A percentile compares a stretch with the other conserved stretches of the same genome.
phyloP scores from a whole-genome alignment of 2,329 filamentous ascomycete species.

The Pestalotiopsis sp. region DNA sequence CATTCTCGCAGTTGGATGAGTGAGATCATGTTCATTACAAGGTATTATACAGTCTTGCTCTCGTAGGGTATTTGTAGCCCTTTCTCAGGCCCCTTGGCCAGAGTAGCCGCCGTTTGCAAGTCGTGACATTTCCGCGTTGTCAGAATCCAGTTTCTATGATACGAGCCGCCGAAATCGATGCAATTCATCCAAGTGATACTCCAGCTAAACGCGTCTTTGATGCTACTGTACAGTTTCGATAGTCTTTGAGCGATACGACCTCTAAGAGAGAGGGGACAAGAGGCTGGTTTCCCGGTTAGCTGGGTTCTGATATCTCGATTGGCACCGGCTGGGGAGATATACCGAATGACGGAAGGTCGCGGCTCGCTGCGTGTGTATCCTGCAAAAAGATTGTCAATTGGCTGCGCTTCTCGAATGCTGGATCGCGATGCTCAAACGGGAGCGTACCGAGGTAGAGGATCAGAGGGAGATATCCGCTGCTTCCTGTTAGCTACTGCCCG shows the following conservation, averaged over 20 bases:
- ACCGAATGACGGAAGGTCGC: slow-evolving; percentile 71
- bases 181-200: neutral
- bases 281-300: slow-evolving; percentile 46
- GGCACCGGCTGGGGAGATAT: slow-evolving; percentile 24
- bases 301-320: neutral
- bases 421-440: neutral
- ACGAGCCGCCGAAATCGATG: neutral
- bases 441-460: slow-evolving; percentile 90
- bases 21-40: slow-evolving; percentile 15
- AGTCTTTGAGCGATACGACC: slow-evolving; percentile 11
- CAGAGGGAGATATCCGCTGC: slow-evolving; percentile 90
- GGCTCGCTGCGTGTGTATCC: slow-evolving; percentile 95
- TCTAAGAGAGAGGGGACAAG: slow-evolving; percentile 66
- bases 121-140: neutral
- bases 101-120: neutral
- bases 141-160: slow-evolving; percentile 7
- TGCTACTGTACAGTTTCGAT: slow-evolving; percentile 12
- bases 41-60: slow-evolving; percentile 10
- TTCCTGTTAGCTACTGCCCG: slow-evolving; percentile 36
- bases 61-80: neutral
- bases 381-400: slow-evolving; percentile 34
- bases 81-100: neutral
- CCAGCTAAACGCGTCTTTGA: slow-evolving; percentile 3
- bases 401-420: neutral
- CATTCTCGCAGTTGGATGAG: neutral